Percentiles rank a stretch among this genome's conserved stretches.
These are phyloP conservation scores for Lomentospora prolificans DNA, from an alignment of 2,329 filamentous ascomycete species.

Conservation along the genomic window DNA sequence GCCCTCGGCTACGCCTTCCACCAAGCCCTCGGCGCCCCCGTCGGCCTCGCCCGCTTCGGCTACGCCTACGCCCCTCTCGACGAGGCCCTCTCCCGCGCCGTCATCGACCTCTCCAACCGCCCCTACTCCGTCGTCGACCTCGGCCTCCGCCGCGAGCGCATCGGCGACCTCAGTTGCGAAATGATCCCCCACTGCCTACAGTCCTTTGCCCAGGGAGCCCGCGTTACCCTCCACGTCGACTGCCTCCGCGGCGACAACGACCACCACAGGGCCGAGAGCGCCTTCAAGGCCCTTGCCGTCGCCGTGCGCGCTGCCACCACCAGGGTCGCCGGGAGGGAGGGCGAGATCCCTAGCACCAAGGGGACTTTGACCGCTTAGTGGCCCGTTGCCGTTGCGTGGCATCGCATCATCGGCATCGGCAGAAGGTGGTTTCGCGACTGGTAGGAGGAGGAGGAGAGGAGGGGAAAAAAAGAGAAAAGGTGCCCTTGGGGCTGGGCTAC, in stretches of 20 bases:
- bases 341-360: conserved; percentile 93
- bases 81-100: conserved; percentile 85
- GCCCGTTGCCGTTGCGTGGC: too few relatives aligned
- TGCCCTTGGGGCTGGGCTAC: not conserved
- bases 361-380: conserved; percentile 66
- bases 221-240: conserved; percentile 91
- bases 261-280: conserved; percentile 91
- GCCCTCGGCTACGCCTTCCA: conserved; percentile 82
- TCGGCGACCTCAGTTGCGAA: conserved; percentile 86
- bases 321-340: conserved; percentile 68
- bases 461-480: not conserved
- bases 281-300: conserved; percentile 91
- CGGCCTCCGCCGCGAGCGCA: conserved; percentile 80
- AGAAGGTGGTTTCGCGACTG: too few relatives aligned
- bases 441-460: not conserved
- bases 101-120: conserved; percentile 89
- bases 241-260: conserved; percentile 86
- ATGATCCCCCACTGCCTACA: conserved; percentile 96
- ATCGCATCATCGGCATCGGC: too few relatives aligned
- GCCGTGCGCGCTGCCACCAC: conserved; percentile 70
- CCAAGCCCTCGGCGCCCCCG: conserved; percentile 63
- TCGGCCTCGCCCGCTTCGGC: conserved; percentile 82
- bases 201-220: conserved; percentile 84
- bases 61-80: conserved; percentile 89
- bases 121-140: conserved; percentile 68